Percentiles rank a stretch among this genome's conserved stretches.
These are phyloP conservation scores for Coniochaeta prunicola DNA, from an alignment of 2,329 filamentous ascomycete species.

Conservation along the genomic window DNA sequence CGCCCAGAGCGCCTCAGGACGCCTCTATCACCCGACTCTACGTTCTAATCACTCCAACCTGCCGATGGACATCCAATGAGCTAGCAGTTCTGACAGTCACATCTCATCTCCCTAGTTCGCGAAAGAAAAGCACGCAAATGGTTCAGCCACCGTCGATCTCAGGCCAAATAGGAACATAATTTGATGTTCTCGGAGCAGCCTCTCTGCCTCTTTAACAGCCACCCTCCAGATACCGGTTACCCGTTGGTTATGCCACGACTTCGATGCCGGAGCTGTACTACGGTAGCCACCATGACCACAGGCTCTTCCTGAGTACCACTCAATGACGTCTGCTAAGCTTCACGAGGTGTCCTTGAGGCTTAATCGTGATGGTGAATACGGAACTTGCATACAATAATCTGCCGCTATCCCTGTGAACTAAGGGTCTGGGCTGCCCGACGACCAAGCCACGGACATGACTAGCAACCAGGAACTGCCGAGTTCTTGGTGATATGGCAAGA, in stretches of 20 bases:
- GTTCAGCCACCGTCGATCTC: not conserved
- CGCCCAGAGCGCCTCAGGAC: no score
- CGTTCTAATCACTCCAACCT: not conserved
- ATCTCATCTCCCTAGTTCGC: not conserved
- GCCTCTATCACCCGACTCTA: conserved; percentile 1
- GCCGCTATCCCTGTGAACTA: not conserved
- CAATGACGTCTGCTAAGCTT: not conserved
- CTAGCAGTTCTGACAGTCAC: not conserved
- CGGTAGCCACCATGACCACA: not conserved
- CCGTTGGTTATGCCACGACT: not conserved
- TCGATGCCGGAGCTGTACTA: not conserved
- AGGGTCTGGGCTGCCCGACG: not conserved
- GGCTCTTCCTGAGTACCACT: not conserved
- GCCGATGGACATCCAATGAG: not conserved
- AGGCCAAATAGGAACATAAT: not conserved
- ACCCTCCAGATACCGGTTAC: not conserved
- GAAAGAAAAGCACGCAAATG: not conserved
- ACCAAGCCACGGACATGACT: not conserved
- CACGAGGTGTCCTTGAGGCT: not conserved
- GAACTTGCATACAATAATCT: not conserved
- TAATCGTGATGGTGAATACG: not conserved
- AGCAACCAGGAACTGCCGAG: not conserved
- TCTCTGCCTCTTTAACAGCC: not conserved
- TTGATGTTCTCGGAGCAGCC: not conserved
- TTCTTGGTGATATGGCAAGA: not conserved